These are phyloP conservation scores for Ascobolus immersus DNA, from an alignment of 495 filamentous ascomycete genomes.

Conservation along the genomic window DNA sequence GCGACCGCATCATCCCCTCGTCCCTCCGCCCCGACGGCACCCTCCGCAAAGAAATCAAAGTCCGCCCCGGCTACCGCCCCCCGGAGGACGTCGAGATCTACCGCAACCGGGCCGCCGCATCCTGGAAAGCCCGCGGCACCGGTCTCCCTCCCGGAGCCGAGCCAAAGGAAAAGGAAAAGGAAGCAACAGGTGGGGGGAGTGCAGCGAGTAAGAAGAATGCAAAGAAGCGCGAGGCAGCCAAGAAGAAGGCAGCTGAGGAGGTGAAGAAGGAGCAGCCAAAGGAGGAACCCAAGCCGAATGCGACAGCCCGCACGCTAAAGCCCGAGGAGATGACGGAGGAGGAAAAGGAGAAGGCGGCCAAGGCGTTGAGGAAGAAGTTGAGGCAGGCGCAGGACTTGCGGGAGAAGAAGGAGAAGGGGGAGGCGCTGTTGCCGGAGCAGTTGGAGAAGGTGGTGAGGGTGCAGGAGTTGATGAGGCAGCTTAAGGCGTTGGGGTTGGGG, in stretches of 20 bases:
- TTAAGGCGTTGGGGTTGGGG: conserved; percentile 71
- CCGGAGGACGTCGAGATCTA: conserved; percentile 94
- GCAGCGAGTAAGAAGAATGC: conserved; percentile 62
- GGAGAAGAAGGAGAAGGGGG: conserved; percentile 72
- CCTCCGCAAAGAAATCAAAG: conserved; percentile 68
- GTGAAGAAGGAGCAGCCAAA: conserved; percentile 17
- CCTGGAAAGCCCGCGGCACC: conserved; percentile 56
- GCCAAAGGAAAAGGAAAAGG: conserved; percentile 25
- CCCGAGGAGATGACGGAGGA: conserved; percentile 32
- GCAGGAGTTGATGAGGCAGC: conserved; percentile 68
- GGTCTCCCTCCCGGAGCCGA: conserved; percentile 61
- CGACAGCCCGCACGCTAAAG: conserved; percentile 7
- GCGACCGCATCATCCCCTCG: conserved; percentile 68
- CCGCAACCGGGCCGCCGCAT: conserved; percentile 72
- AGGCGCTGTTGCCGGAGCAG: conserved; percentile 68
- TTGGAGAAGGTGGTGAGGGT: conserved; percentile 95
- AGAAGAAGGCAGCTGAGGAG: conserved; percentile 51
- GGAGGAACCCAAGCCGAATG: conserved; percentile 8
- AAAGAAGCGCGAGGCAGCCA: conserved; percentile 72
- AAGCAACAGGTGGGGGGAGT: conserved; percentile 20
- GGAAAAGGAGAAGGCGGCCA: conserved; percentile 76
- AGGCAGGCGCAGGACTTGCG: conserved; percentile 74
- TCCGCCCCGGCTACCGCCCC: conserved; percentile 76
- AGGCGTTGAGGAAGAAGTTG: conserved; percentile 87
- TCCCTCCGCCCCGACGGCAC: conserved; percentile 70